phyloP scores from a whole-genome alignment of 176 grass and related monocot species.

The Saccharum spontaneum region DNA sequence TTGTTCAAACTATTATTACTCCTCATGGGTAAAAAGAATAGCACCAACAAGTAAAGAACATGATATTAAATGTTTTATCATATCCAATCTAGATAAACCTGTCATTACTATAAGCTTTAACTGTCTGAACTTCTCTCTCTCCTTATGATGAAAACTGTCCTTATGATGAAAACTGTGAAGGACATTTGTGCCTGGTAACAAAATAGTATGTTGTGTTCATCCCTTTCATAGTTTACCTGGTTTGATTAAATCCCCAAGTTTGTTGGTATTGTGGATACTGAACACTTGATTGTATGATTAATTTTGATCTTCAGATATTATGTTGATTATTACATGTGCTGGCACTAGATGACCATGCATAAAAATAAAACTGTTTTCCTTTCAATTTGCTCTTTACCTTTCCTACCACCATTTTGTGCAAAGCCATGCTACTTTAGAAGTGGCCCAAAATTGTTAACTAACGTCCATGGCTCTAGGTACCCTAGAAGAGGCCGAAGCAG shows the following conservation, averaged over 20 bases:
- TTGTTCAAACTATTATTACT: conserved; percentile 18
- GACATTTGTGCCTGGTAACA: not conserved
- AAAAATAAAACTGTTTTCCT: not conserved
- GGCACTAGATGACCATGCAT: not conserved
- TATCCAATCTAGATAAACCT: conserved; percentile 29
- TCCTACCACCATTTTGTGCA: not conserved
- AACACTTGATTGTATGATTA: not conserved
- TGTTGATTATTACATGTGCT: conserved; percentile 17
- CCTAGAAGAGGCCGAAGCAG: conserved; percentile 56
- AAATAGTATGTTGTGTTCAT: conserved; percentile 13
- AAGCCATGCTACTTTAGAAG: conserved; percentile 8
- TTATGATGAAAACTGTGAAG: not conserved
- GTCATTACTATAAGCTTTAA: not conserved
- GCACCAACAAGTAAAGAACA: conserved; percentile 4
- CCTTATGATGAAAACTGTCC: not conserved
- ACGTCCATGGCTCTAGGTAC: conserved; percentile 36
- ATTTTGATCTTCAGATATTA: conserved; percentile 12
- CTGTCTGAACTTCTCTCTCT: not conserved
- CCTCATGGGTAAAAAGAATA: conserved; percentile 9
- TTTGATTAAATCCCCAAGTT: conserved; percentile 7
- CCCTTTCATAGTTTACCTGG: conserved; percentile 4
- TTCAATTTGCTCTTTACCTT: not conserved
- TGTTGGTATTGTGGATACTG: not conserved
- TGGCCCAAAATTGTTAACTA: not conserved
- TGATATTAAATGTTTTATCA: not conserved